Evolutionary conservation across 2,329 filamentous ascomycete species (phyloP).

Genomic region (Fusarium protoensiforme): DNA sequence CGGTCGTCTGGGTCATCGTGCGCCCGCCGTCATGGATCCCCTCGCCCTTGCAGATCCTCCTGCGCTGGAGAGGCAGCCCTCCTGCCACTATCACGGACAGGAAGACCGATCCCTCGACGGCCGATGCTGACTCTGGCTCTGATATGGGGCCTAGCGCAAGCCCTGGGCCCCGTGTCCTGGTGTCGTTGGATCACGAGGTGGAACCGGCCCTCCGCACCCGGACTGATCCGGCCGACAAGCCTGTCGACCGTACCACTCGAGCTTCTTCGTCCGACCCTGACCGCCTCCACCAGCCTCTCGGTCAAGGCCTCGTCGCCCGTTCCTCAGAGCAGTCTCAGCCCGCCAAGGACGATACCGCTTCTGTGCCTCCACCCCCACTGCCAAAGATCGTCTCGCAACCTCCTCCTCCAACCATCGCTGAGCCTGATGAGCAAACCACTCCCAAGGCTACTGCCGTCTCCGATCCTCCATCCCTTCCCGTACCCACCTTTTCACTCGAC

Average conservation of each 20-base stretch:
- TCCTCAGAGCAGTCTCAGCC: neutral
- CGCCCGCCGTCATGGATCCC: constrained; percentile 62
- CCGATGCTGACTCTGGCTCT: constrained; percentile 12
- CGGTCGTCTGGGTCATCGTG: constrained; percentile 67
- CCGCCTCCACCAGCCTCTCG: constrained; percentile 10
- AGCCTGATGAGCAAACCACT: constrained; percentile 58
- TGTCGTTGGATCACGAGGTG: constrained; percentile 40
- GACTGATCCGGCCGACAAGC: constrained; percentile 36
- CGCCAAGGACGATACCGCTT: constrained; percentile 43
- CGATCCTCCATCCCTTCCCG: constrained; percentile 35
- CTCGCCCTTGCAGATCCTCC: constrained; percentile 39
- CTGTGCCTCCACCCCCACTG: constrained; percentile 54
- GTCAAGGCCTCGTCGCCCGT: constrained; percentile 13
- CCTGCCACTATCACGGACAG: constrained; percentile 17
- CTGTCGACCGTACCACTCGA: constrained; percentile 31
- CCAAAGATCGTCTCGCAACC: constrained; percentile 41
- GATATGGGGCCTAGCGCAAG: constrained; percentile 14
- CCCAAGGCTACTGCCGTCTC: constrained; percentile 58
- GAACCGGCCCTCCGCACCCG: constrained; percentile 37
- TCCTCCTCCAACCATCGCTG: constrained; percentile 35
- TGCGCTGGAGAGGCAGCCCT: constrained; percentile 35
- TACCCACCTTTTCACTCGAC: constrained; percentile 62
- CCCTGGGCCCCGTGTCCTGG: constrained; percentile 32
- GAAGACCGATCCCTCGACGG: neutral
- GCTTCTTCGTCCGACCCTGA: constrained; percentile 22